A percentile compares a stretch with the other conserved stretches of the same genome.
These are phyloP conservation scores for Rhizopus delemar DNA, from an alignment of 371 early-diverging fungal species.

Conservation along the genomic window DNA sequence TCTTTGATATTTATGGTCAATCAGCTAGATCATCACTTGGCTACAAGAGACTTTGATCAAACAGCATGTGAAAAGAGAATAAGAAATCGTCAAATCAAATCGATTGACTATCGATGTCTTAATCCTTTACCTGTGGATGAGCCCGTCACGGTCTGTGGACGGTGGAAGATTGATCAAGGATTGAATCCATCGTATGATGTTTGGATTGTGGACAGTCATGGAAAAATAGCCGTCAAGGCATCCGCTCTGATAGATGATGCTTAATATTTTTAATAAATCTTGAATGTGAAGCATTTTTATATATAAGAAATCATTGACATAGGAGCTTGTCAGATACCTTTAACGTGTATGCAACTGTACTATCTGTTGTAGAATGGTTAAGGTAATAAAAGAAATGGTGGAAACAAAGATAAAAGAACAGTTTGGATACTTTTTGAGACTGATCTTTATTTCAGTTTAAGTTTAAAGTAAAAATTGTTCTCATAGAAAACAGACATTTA, in stretches of 20 bases:
- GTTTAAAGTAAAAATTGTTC: too few relatives aligned
- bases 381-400: too few relatives aligned
- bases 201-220: conserved; percentile 66
- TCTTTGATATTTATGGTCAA: conserved; percentile 71
- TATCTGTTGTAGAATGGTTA: too few relatives aligned
- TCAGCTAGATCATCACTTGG: conserved; percentile 47
- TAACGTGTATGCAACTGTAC: too few relatives aligned
- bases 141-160: conserved; percentile 52
- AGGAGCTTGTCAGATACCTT: too few relatives aligned
- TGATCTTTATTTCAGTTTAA: too few relatives aligned
- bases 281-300: too few relatives aligned
- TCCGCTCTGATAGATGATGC: conserved; percentile 28
- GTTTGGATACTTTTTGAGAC: too few relatives aligned
- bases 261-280: too few relatives aligned
- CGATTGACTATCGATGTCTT: conserved; percentile 67
- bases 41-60: conserved; percentile 12
- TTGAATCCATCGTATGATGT: conserved; percentile 44
- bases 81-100: conserved; percentile 23
- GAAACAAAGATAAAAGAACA: too few relatives aligned
- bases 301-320: too few relatives aligned
- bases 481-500: too few relatives aligned
- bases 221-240: conserved; percentile 70
- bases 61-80: neutral
- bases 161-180: conserved; percentile 13
- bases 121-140: conserved; percentile 64